Base-by-base conservation (phyloP, 179 eudicot species). In the Silene vulgaris region DNA sequence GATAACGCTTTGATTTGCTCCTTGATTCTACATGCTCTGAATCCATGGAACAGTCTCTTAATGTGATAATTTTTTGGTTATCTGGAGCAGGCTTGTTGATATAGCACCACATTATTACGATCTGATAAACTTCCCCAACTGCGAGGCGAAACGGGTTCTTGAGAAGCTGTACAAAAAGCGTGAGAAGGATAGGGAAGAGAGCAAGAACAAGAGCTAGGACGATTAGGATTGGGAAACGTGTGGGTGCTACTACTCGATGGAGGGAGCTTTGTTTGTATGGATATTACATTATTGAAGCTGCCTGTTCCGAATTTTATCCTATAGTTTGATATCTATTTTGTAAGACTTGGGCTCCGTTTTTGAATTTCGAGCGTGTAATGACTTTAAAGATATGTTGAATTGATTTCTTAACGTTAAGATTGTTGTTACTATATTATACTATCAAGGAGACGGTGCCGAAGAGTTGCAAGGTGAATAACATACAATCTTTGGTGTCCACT, bases 51-150 rank as follows among this genome's bases (percentile, higher is more conserved):
- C 40, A n/a, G 20, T 11, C 56, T 28, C 40, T 37, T 45, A 52
- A 7, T 63, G 0, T 59, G 21, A 23, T 16, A 56, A 56, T 71
- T 29, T 77, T 29, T 26, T 20, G 14, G 17, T 52, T 29, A 45
- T 16, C 63, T 69, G 65, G 52, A 69, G 77, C 90, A 92, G 99
- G 99, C 82, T 92, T 77, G 81, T 92, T 63, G 99, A 95, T 76
- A 82, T 95, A 60, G 97, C 99, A 37, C 91, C 91, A 6, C 96
- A 90, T 68, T 95, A 92, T 75, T 95, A 89, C 21, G 99, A 95
- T 74, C 96, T 95, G 14, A 75, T 76, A 16, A 90, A 92, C 88
- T 95, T 95, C 82, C 97, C 97, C 3, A 84, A 86, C 23, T 93
- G 99, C 50, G 97, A 92, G 82, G 97, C 97, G 8, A 95, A 87